Evolutionary conservation across 1,284 basidiomycete species (phyloP).

Genomic region (Mrakiaceae sp.): DNA sequence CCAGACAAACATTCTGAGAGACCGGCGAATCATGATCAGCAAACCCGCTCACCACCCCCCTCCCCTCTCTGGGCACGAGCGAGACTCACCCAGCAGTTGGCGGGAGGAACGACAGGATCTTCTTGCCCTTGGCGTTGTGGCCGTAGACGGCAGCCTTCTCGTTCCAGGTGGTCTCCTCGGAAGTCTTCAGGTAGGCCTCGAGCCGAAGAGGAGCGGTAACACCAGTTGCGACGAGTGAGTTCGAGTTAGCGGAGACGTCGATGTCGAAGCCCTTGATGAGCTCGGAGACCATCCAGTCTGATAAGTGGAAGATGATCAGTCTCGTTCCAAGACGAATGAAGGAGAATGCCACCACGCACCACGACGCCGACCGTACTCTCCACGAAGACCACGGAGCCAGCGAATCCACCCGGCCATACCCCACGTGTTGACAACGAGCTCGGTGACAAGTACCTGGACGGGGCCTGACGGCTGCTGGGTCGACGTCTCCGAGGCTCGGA

Average conservation of each 20-base stretch:
- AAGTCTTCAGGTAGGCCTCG: not conserved
- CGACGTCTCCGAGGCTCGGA: conserved; percentile 57
- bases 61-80: not conserved
- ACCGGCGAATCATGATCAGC: not conserved
- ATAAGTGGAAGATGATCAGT: not conserved
- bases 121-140: conserved; percentile 1
- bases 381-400: conserved; percentile 53
- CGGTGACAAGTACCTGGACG: conserved; percentile 49
- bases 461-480: conserved; percentile 66
- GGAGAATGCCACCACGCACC: conserved; percentile 3
- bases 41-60: not conserved
- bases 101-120: conserved; percentile 13
- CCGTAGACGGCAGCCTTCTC: conserved; percentile 10
- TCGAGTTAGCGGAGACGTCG: conserved; percentile 25
- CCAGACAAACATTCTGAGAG: conserved; percentile 16
- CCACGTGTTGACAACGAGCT: conserved; percentile 53
- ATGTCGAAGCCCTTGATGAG: conserved; percentile 34
- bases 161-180: conserved; percentile 12
- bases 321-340: not conserved
- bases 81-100: conserved; percentile 14
- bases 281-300: conserved; percentile 22
- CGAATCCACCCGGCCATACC: conserved; percentile 56
- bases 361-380: conserved; percentile 22
- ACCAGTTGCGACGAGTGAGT: conserved; percentile 19
- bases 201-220: conserved; percentile 19